Conservation (phyloP, 75 land plant genomes). For the Cupressus sempervirens region DNA sequence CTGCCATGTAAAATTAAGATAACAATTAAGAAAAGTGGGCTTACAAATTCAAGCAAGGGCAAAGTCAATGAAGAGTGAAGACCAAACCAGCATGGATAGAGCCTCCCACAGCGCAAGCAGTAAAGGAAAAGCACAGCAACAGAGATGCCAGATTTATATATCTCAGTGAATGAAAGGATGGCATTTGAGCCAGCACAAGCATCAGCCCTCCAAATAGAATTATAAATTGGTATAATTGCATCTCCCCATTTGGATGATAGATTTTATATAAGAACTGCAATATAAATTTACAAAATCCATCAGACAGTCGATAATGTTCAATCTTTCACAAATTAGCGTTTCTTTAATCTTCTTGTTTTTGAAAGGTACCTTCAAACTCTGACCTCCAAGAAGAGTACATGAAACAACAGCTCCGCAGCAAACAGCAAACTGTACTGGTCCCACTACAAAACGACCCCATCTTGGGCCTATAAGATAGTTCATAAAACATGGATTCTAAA, state of each 20-base stretch:
- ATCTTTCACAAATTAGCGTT: not conserved
- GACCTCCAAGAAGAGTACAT: conserved; percentile 63
- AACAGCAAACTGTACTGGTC: conserved; percentile 60
- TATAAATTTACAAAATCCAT: not conserved
- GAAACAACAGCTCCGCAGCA: conserved; percentile 69
- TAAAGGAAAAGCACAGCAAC: conserved; percentile 58
- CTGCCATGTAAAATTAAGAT: conserved; percentile 17
- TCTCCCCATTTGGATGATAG: conserved; percentile 42
- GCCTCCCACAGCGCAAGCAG: conserved; percentile 47
- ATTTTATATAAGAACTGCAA: conserved; percentile 61
- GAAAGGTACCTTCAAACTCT: conserved; percentile 67
- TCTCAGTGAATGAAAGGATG: conserved; percentile 93
- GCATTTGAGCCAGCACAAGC: conserved; percentile 78
- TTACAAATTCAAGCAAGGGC: not conserved
- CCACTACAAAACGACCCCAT: conserved; percentile 67
- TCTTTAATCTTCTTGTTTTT: not conserved
- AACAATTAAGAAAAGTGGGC: not conserved
- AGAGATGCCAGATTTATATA: conserved; percentile 71
- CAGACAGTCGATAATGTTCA: not conserved
- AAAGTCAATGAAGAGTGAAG: not conserved
- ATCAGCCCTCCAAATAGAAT: too few relatives aligned
- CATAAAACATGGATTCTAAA: conserved; percentile 58
- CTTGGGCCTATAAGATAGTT: conserved; percentile 38
- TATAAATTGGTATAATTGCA: too few relatives aligned
- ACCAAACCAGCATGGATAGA: too few relatives aligned